Percentiles rank a stretch among this genome's conserved stretches.
phyloP scores from a whole-genome alignment of 2,329 filamentous ascomycete genomes.

The Dothideomycetidae sp. region DNA sequence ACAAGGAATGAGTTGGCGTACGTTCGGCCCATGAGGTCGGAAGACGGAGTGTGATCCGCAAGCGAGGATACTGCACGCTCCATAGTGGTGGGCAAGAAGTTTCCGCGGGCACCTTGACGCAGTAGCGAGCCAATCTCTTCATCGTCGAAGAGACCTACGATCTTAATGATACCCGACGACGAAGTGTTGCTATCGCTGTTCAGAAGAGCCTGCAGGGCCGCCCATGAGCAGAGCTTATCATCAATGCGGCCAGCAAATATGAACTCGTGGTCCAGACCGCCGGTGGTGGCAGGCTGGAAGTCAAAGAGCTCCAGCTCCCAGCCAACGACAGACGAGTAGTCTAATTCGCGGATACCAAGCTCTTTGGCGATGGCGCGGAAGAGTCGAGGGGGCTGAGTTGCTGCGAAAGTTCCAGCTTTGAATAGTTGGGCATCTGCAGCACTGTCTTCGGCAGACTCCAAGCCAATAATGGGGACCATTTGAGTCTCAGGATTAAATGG shows the following conservation, averaged over 20 bases:
- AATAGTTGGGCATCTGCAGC: conserved; percentile 17
- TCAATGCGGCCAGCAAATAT: conserved; percentile 93
- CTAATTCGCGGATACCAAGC: conserved; percentile 51
- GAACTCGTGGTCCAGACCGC: conserved; percentile 80
- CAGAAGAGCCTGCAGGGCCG: conserved; percentile 71
- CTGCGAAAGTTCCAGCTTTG: conserved; percentile 52
- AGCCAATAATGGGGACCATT: conserved; percentile 82
- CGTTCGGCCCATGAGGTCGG: conserved; percentile 57
- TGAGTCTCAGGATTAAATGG: conserved; percentile 80
- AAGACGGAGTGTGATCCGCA: conserved; percentile 29
- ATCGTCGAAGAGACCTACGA: conserved; percentile 90
- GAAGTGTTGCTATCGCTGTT: conserved; percentile 39
- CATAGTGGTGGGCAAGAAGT: conserved; percentile 70
- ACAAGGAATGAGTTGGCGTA: conserved; percentile 87
- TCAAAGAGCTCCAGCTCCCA: conserved; percentile 98
- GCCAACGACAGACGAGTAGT: conserved; percentile 60
- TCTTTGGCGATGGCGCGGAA: conserved; percentile 69
- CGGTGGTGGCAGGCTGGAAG: conserved; percentile 66
- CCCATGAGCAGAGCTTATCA: conserved; percentile 94
- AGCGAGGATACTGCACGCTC: conserved; percentile 67
- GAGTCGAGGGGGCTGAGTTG: conserved; percentile 72
- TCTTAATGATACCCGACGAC: conserved; percentile 57
- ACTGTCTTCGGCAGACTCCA: conserved; percentile 52
- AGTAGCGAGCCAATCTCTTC: conserved; percentile 90
- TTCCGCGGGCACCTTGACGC: conserved; percentile 76